Evolutionary conservation across 225 moss, liverwort and hornwort genomes (phyloP).

Genomic region (Pseudoscleropodium purum): DNA sequence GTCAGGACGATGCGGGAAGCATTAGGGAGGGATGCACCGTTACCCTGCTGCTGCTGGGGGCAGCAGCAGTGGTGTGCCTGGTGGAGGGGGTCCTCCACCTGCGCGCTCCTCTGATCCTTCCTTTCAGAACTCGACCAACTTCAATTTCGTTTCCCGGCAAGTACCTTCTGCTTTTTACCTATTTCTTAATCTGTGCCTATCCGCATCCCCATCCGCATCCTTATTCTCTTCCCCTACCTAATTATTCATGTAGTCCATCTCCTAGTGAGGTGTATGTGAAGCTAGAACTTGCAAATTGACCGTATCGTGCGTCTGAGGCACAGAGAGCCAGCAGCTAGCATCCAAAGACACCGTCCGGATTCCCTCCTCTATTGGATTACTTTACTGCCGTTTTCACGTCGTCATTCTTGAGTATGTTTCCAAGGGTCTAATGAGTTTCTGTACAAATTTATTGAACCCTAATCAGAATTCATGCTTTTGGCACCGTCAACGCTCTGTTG

Average conservation of each 20-base stretch:
- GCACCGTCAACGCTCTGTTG: not conserved
- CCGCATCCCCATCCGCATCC: not conserved
- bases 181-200: not conserved
- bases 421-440: not conserved
- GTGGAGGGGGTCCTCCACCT: constrained; percentile 41
- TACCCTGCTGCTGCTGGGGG: constrained; percentile 81
- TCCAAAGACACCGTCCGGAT: not conserved
- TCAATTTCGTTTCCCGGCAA: constrained; percentile 52
- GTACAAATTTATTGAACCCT: not conserved
- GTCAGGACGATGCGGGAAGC: constrained; percentile 36
- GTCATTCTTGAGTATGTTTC: not conserved
- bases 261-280: not conserved
- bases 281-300: not conserved
- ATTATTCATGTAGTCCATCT: not conserved
- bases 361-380: not conserved
- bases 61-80: constrained; percentile 77
- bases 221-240: not conserved
- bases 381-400: not conserved
- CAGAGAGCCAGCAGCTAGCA: not conserved
- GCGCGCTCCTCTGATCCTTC: constrained; percentile 64
- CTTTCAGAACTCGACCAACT: constrained; percentile 56
- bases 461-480: not conserved
- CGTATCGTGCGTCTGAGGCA: not conserved
- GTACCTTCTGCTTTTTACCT: not conserved
- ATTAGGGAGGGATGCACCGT: constrained; percentile 80